Conservation (phyloP, 805 yeast species). For the Priceomyces fermenticarens region DNA sequence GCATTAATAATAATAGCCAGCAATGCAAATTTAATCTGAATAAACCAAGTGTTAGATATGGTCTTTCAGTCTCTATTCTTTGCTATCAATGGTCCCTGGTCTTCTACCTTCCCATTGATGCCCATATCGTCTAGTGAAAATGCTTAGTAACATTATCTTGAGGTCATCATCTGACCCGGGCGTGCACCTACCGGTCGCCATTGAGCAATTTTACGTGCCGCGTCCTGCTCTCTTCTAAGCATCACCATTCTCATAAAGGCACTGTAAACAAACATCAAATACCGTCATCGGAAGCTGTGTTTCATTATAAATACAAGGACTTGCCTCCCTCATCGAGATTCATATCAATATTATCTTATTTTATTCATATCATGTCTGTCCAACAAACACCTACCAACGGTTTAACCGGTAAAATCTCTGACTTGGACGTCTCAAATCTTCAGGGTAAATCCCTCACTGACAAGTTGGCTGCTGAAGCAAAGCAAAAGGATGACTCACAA, state of each 20-base stretch:
- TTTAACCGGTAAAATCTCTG: conserved; percentile 42
- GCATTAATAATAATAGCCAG: neutral
- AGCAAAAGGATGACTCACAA: conserved; percentile 29
- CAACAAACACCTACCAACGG: conserved; percentile 61
- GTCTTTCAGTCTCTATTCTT: too few relatives aligned
- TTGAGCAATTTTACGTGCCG: conserved; percentile 2
- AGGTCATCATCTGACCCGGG: too few relatives aligned
- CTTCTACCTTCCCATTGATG: too few relatives aligned
- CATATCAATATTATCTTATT: too few relatives aligned
- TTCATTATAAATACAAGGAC: too few relatives aligned
- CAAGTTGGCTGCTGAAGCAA: conserved; percentile 41
- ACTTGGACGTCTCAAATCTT: conserved; percentile 32
- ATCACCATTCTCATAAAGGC: conserved; percentile 1
- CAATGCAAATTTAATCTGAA: neutral
- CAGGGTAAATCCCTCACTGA: conserved; percentile 39
- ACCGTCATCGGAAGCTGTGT: conserved; percentile 3
- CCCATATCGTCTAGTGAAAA: too few relatives aligned
- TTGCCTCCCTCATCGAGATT: too few relatives aligned
- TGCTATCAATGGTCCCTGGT: too few relatives aligned
- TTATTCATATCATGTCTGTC: conserved; percentile 35
- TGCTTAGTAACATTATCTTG: too few relatives aligned
- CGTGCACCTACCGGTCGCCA: too few relatives aligned
- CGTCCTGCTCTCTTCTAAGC: conserved; percentile 1
- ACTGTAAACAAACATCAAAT: conserved; percentile 1
- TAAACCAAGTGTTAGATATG: too few relatives aligned